These are phyloP conservation scores for Podosphaera fusca DNA, from an alignment of 2,329 filamentous ascomycete genomes.

Conservation along the genomic window DNA sequence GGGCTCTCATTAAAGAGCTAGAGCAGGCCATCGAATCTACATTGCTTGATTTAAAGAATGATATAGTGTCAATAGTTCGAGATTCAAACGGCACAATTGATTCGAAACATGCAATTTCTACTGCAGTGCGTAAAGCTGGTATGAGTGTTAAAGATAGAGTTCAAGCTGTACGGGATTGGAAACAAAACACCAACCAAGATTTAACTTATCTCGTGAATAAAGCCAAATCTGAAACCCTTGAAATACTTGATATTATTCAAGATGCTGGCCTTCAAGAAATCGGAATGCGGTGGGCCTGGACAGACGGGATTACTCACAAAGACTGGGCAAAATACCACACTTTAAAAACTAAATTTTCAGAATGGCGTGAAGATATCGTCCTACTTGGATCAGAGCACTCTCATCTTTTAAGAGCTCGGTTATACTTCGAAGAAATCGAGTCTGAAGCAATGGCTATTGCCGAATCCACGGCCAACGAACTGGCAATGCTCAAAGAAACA, in stretches of 20 bases:
- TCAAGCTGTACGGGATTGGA: slow-evolving; percentile 40
- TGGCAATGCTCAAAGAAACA: slow-evolving; percentile 61
- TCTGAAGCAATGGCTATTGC: slow-evolving; percentile 62
- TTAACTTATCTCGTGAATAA: slow-evolving; percentile 31
- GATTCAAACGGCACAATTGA: slow-evolving; percentile 21
- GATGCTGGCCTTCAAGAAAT: slow-evolving; percentile 50
- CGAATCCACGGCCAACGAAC: slow-evolving; percentile 54
- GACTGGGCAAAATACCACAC: slow-evolving; percentile 93
- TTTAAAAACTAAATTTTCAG: slow-evolving; percentile 57
- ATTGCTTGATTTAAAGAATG: slow-evolving; percentile 39
- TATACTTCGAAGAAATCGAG: slow-evolving; percentile 45
- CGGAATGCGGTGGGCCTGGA: slow-evolving; percentile 71
- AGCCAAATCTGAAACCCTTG: slow-evolving; percentile 39
- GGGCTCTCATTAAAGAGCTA: slow-evolving; percentile 42
- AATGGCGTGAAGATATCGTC: slow-evolving; percentile 68
- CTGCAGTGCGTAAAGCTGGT: slow-evolving; percentile 32
- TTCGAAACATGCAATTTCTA: slow-evolving; percentile 19
- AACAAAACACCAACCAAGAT: slow-evolving; percentile 32
- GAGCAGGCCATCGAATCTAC: slow-evolving; percentile 42
- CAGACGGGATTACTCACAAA: slow-evolving; percentile 85
- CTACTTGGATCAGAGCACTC: slow-evolving; percentile 52
- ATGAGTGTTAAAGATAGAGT: slow-evolving; percentile 38
- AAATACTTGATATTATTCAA: slow-evolving; percentile 43
- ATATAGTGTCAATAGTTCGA: slow-evolving; percentile 40
- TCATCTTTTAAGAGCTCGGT: slow-evolving; percentile 42